Conservation (phyloP, 169 alveolate genomes). For the Cryptosporidium ubiquitum region DNA sequence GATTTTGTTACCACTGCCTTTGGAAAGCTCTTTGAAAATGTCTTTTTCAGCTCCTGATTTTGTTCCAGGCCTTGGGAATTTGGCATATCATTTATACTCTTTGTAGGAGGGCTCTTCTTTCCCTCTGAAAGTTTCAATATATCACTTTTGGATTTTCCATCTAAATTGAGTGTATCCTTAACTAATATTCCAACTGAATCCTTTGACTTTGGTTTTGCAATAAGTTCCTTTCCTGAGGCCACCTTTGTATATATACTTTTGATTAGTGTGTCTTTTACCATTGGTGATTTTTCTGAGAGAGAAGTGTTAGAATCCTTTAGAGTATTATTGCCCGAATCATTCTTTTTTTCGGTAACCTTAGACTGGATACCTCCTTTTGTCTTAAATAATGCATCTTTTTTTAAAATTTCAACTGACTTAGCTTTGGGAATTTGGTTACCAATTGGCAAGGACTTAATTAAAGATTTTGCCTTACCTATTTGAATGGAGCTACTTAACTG, state of each 20-base stretch:
- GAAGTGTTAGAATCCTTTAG: too few relatives aligned
- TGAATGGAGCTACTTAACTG: background rate
- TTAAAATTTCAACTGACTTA: background rate
- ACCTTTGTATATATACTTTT: background rate
- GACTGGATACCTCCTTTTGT: background rate
- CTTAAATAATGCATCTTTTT: background rate
- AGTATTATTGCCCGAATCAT: too few relatives aligned
- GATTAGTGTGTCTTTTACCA: background rate
- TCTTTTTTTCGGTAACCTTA: background rate
- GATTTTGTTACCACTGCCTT: background rate
- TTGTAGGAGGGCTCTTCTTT: background rate
- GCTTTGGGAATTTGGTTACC: background rate
- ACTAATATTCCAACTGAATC: background rate
- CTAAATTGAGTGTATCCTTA: background rate
- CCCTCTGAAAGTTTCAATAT: background rate
- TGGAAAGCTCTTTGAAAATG: background rate
- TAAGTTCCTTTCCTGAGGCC: background rate
- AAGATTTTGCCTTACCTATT: background rate
- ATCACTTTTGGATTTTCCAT: background rate
- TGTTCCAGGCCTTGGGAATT: background rate
- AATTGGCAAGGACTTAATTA: background rate
- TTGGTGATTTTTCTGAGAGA: background rate
- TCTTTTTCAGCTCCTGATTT: background rate
- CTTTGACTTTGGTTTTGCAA: background rate
- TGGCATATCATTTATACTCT: background rate